Base-by-base conservation (phyloP, 2,329 filamentous ascomycete species). In the Venturia oleaginea region DNA sequence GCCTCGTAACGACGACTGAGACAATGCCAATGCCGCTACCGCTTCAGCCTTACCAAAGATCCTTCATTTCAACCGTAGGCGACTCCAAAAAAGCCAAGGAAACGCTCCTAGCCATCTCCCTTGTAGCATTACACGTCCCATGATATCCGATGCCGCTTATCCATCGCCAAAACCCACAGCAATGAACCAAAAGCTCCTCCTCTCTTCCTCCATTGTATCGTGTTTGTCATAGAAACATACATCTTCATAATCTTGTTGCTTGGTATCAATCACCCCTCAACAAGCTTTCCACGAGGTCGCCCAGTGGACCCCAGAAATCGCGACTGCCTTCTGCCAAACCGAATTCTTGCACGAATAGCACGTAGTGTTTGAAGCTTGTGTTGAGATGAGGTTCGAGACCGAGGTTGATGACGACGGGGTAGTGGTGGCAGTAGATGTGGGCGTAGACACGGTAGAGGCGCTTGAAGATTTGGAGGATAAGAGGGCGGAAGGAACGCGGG, bases 401-500 rank as follows among this genome's bases (percentile, higher is more conserved):
- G 46, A 99, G 84, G 75, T 97, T 92, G 66, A 95, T 89, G 70
- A 99, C 89, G 69, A 99, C 92, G 42, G 92, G 92, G 78, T 99
- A 99, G 77, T 99, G 94, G 65, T 92, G 91, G 84, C 96, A 97
- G 81, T 99, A 99, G 67, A 99, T 86, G 77, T 99, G 94, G 59
- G 94, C 89, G 73, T 99, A 99, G 70, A 97, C 93, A 66, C 94
- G 90, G 82, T 97, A 99, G 80, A 99, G 88, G 73, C 94, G 89
- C 84, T 99, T 99, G 86, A 99, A 97, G 89, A 99, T 97, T 78
- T 97, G 94, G 71, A 92, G 89, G 80, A 97, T 93, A 72, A 97
- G 94, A 68, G 88, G 88, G 70, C 93, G 83, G 76, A 97, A 97
- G 69, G 91, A 90, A 68, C 89, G 86, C 2, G 94, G 94, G 76